These are phyloP conservation scores for Fragilariopsis cylindrus DNA, from an alignment of 108 stramenopile species.

Conservation along the genomic window DNA sequence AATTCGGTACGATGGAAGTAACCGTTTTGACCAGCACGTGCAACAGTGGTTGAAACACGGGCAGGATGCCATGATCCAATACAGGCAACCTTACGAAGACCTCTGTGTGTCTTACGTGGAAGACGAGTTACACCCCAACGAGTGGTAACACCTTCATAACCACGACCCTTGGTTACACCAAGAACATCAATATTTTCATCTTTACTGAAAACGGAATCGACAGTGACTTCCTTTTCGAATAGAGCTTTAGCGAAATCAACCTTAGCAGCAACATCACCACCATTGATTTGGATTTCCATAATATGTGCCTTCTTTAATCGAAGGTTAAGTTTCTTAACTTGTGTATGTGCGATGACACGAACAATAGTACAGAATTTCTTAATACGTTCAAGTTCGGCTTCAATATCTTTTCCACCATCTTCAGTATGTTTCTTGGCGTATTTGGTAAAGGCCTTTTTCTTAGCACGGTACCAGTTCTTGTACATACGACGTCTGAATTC, in stretches of 20 bases:
- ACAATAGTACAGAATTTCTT: constrained; percentile 98
- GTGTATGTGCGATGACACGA: constrained; percentile 99
- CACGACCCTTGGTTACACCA: constrained; percentile 98
- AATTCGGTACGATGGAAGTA: constrained; percentile 99
- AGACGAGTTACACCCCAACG: constrained; percentile 99
- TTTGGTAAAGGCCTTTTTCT: constrained; percentile 99
- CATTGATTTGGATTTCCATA: constrained; percentile 99
- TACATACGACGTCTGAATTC: constrained; percentile 99
- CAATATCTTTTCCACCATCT: constrained; percentile 91
- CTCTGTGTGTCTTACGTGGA: constrained; percentile 99
- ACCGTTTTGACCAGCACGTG: constrained; percentile 99
- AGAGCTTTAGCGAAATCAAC: constrained; percentile 98
- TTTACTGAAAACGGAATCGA: constrained; percentile 95
- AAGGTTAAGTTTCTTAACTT: constrained; percentile 95
- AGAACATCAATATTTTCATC: constrained; percentile 96
- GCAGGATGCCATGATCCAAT: constrained; percentile 99
- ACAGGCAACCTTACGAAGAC: constrained; percentile 99
- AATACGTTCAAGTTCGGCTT: constrained; percentile 95
- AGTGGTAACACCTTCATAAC: constrained; percentile 97
- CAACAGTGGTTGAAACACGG: constrained; percentile 95
- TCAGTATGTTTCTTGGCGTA: constrained; percentile 98
- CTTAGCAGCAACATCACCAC: constrained; percentile 96
- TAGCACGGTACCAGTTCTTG: constrained; percentile 99
- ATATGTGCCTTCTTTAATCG: constrained; percentile 99
- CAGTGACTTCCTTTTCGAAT: constrained; percentile 96